phyloP scores from a whole-genome alignment of 768 basidiomycete genomes.

The Leccinellum luteum region DNA sequence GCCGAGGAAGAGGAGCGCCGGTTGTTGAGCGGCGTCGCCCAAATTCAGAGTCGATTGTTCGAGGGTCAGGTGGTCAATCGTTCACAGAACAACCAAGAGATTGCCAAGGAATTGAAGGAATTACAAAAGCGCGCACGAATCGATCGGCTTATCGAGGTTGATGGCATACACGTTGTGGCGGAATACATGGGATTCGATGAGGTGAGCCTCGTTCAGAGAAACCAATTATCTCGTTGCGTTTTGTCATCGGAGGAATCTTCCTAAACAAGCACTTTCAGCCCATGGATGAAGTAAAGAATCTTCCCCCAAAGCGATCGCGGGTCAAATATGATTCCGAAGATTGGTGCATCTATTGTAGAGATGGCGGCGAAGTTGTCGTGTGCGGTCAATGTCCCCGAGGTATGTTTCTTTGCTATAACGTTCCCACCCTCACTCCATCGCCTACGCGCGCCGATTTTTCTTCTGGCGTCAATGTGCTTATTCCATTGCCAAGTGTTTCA shows the following conservation, averaged over 20 bases:
- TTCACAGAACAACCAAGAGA: slow-evolving; percentile 38
- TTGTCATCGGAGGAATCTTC: not conserved
- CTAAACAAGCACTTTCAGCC: slow-evolving; percentile 16
- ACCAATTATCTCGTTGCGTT: not conserved
- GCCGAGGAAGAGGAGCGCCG: slow-evolving; percentile 54
- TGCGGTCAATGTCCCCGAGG: slow-evolving; percentile 56
- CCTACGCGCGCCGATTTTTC: not conserved
- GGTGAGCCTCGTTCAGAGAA: slow-evolving; percentile 24
- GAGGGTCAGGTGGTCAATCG: slow-evolving; percentile 46
- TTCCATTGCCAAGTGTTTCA: slow-evolving; percentile 47
- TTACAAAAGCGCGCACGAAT: slow-evolving; percentile 43
- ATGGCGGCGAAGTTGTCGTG: slow-evolving; percentile 52
- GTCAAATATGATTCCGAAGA: slow-evolving; percentile 51
- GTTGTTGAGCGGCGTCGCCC: slow-evolving; percentile 54
- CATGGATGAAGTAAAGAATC: slow-evolving; percentile 8
- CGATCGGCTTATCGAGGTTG: slow-evolving; percentile 39
- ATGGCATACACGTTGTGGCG: slow-evolving; percentile 35
- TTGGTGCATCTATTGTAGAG: slow-evolving; percentile 57
- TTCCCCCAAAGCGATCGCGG: slow-evolving; percentile 33
- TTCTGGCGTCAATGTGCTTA: not conserved
- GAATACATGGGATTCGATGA: slow-evolving; percentile 25
- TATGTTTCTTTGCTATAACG: slow-evolving; percentile 19
- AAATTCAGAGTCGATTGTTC: slow-evolving; percentile 56
- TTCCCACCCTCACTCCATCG: slow-evolving; percentile 2
- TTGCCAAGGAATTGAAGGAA: slow-evolving; percentile 45